phyloP scores from a whole-genome alignment of 805 yeast genomes.

The Blastobotrys muscicola region DNA sequence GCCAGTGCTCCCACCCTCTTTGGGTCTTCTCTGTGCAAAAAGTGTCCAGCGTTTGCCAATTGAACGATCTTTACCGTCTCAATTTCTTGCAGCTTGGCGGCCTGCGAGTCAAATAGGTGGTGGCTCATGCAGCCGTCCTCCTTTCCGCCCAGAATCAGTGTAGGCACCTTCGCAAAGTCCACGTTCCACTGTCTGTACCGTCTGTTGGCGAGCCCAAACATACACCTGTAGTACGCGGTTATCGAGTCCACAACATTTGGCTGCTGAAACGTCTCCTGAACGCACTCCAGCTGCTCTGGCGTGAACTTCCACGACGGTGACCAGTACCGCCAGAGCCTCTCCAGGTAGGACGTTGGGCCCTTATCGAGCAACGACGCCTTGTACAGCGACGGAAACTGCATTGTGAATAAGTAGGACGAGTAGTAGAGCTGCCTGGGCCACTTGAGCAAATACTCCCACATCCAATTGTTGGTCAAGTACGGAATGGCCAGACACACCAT shows the following conservation, averaged over 20 bases:
- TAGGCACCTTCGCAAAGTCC: conserved; percentile 13
- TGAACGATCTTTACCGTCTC: conserved; percentile 10
- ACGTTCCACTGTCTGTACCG: conserved; percentile 5
- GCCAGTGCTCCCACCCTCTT: conserved; percentile 10
- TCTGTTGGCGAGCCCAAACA: not conserved
- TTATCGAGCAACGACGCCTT: conserved; percentile 9
- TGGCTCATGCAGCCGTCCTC: conserved; percentile 19
- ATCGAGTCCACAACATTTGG: conserved; percentile 19
- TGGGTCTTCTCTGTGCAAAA: conserved; percentile 23
- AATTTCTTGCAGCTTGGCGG: conserved; percentile 2
- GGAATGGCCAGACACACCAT: conserved; percentile 20
- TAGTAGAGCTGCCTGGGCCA: conserved; percentile 19
- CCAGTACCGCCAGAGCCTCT: conserved; percentile 20
- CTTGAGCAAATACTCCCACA: not conserved
- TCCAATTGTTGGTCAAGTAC: conserved; percentile 5
- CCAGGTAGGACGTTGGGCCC: conserved; percentile 10
- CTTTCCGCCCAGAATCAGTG: conserved; percentile 16
- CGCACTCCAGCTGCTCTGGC: conserved; percentile 11
- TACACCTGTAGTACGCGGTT: conserved; percentile 20
- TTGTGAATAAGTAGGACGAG: conserved; percentile 21
- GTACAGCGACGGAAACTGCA: conserved; percentile 19
- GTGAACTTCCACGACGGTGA: conserved; percentile 18
- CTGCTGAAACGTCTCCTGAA: conserved; percentile 14
- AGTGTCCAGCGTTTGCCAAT: conserved; percentile 20
- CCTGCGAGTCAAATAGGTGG: conserved; percentile 11